A percentile compares a stretch with the other conserved stretches of the same genome.
phyloP scores from a whole-genome alignment of 2,329 filamentous ascomycete genomes.

The Fusarium sp. region DNA sequence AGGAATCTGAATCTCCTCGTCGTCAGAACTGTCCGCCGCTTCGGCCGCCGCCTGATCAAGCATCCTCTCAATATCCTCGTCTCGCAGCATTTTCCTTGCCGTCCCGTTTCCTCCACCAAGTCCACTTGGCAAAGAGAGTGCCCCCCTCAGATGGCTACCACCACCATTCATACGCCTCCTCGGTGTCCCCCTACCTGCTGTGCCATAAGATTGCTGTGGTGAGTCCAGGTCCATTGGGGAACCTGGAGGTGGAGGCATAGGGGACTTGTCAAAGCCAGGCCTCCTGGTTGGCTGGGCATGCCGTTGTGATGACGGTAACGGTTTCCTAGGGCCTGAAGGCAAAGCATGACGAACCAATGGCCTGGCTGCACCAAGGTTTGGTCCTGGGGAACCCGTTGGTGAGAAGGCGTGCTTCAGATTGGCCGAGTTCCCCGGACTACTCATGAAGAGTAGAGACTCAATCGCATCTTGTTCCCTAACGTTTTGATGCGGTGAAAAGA shows the following conservation, averaged over 20 bases:
- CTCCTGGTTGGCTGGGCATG: slow-evolving; percentile 56
- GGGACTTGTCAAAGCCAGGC: slow-evolving; percentile 60
- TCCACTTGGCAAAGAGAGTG: slow-evolving; percentile 61
- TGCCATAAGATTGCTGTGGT: slow-evolving; percentile 44
- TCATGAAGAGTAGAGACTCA: slow-evolving; percentile 84
- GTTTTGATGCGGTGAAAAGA: slow-evolving; percentile 70
- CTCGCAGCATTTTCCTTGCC: slow-evolving; percentile 53
- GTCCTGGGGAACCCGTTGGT: slow-evolving; percentile 51
- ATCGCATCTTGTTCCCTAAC: slow-evolving; percentile 85
- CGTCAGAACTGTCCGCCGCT: slow-evolving; percentile 65
- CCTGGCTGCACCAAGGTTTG: slow-evolving; percentile 28
- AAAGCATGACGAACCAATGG: slow-evolving; percentile 49
- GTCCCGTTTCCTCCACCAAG: slow-evolving; percentile 55
- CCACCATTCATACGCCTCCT: slow-evolving; percentile 56
- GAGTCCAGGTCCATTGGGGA: slow-evolving; percentile 62
- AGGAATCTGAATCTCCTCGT: slow-evolving; percentile 66
- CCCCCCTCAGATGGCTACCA: slow-evolving; percentile 49
- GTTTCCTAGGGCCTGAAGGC: slow-evolving; percentile 63
- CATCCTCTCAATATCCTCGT: slow-evolving; percentile 69
- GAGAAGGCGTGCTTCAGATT: slow-evolving; percentile 68
- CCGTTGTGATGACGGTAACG: slow-evolving; percentile 60
- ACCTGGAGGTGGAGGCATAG: slow-evolving; percentile 48
- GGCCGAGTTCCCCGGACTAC: slow-evolving; percentile 77
- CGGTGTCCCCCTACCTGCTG: slow-evolving; percentile 51
- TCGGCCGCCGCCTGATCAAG: slow-evolving; percentile 63